Evolutionary conservation across 345 rosid species (phyloP).

Genomic region (Hibiscus mutabilis): DNA sequence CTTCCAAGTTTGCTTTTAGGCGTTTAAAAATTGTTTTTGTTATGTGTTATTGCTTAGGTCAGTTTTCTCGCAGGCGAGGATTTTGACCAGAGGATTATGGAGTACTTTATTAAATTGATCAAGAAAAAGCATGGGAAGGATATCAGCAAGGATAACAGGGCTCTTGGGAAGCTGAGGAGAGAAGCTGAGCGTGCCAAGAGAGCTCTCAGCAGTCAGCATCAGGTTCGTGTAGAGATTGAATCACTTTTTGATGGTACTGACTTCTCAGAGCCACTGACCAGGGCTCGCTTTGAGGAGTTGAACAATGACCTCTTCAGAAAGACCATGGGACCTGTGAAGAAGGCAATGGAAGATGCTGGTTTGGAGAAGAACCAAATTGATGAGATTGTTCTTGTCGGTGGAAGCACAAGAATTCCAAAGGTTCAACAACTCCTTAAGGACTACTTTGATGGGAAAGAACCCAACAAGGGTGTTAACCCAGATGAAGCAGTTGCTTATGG

Average conservation of each 20-base stretch:
- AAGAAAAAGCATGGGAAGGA: constrained; percentile 7
- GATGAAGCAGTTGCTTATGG: constrained; percentile 6
- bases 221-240: constrained; percentile 6
- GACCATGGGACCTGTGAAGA: constrained; percentile 7
- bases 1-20: neutral
- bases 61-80: neutral
- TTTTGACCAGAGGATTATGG: neutral
- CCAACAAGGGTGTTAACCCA: constrained; percentile 4
- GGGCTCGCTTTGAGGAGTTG: constrained; percentile 5
- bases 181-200: neutral
- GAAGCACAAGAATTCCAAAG: constrained; percentile 4
- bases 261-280: neutral
- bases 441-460: neutral
- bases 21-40: neutral
- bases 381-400: constrained; percentile 9
- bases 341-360: neutral
- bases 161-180: constrained; percentile 1
- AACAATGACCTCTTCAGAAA: neutral
- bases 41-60: neutral
- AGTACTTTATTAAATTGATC: constrained; percentile 5
- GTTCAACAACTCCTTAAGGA: constrained; percentile 9
- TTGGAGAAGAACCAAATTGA: constrained; percentile 5
- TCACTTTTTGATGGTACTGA: constrained; percentile 2
- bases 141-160: constrained; percentile 1
- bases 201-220: constrained; percentile 5